A percentile compares a stretch with the other conserved stretches of the same genome.
Evolutionary conservation across 768 basidiomycete species (phyloP).

Genomic region (Russula sp.): DNA sequence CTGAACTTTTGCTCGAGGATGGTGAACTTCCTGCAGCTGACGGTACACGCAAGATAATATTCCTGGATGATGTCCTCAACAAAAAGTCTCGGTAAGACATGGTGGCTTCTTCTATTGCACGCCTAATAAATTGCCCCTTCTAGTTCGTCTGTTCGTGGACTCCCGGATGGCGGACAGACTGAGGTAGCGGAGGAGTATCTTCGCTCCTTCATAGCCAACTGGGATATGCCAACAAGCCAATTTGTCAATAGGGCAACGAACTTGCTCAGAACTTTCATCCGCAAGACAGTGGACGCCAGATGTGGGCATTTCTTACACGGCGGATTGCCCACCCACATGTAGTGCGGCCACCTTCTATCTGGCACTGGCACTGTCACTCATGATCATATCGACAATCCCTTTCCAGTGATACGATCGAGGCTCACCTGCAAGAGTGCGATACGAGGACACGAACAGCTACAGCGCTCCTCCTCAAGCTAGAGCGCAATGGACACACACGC

Average conservation of each 20-base stretch:
- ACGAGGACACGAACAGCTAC: background rate
- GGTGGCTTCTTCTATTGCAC: background rate
- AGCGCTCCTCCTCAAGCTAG: conserved; percentile 8
- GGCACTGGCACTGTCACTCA: background rate
- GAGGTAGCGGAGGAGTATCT: conserved; percentile 17
- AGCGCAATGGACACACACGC: conserved; percentile 15
- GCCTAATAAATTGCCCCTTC: background rate
- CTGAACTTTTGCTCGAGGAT: conserved; percentile 5
- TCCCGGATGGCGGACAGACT: conserved; percentile 10
- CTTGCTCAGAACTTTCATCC: background rate
- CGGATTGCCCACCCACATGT: background rate
- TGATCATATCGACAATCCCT: background rate
- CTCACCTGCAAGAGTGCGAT: background rate
- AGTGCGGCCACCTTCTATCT: conserved; percentile 1
- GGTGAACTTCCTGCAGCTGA: background rate
- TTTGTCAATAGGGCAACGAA: background rate
- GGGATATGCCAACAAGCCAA: conserved; percentile 1
- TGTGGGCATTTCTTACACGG: conserved; percentile 1
- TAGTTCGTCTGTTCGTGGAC: conserved; percentile 15
- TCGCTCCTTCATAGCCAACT: background rate
- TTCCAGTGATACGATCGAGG: conserved; percentile 1
- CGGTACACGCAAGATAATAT: background rate
- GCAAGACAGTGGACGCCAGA: background rate
- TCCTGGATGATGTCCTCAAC: conserved; percentile 9
- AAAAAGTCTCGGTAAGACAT: conserved; percentile 9